These are phyloP conservation scores for Ustulina deusta DNA, from an alignment of 2,329 filamentous ascomycete genomes.

Conservation along the genomic window DNA sequence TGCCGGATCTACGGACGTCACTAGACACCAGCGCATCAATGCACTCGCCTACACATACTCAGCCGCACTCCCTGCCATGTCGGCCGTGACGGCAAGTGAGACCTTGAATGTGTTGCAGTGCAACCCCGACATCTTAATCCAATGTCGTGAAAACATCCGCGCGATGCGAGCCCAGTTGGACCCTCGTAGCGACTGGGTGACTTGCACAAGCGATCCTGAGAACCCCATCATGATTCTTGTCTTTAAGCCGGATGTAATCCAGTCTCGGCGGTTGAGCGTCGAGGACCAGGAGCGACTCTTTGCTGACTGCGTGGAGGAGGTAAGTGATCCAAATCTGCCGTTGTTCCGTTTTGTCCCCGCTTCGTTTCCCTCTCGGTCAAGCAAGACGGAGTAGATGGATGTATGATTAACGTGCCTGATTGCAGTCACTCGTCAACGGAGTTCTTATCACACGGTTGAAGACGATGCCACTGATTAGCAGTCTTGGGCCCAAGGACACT, in stretches of 20 bases:
- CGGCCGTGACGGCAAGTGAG: constrained; percentile 95
- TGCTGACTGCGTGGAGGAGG: constrained; percentile 96
- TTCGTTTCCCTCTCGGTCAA: background rate
- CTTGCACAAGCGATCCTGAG: constrained; percentile 81
- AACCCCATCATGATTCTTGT: constrained; percentile 89
- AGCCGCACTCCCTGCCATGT: constrained; percentile 90
- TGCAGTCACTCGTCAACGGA: constrained; percentile 83
- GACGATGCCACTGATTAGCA: constrained; percentile 73
- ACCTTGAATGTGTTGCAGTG: constrained; percentile 87
- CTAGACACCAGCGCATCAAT: constrained; percentile 95
- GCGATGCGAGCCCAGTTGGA: constrained; percentile 89
- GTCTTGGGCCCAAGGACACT: constrained; percentile 74
- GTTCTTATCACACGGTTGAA: constrained; percentile 91
- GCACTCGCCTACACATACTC: constrained; percentile 95
- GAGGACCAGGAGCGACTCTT: constrained; percentile 87
- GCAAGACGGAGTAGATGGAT: background rate
- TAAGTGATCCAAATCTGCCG: constrained; percentile 57
- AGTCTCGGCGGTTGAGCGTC: constrained; percentile 72
- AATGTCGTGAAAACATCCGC: constrained; percentile 87
- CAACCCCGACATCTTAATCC: constrained; percentile 82
- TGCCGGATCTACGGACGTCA: constrained; percentile 88
- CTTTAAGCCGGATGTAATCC: constrained; percentile 85
- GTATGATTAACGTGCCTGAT: constrained; percentile 22
- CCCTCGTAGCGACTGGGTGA: constrained; percentile 92
- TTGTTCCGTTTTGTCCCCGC: background rate